A percentile compares a stretch with the other conserved stretches of the same genome.
These are phyloP conservation scores for Hibiscus tridactylites DNA, from an alignment of 345 rosid species.

Conservation along the genomic window DNA sequence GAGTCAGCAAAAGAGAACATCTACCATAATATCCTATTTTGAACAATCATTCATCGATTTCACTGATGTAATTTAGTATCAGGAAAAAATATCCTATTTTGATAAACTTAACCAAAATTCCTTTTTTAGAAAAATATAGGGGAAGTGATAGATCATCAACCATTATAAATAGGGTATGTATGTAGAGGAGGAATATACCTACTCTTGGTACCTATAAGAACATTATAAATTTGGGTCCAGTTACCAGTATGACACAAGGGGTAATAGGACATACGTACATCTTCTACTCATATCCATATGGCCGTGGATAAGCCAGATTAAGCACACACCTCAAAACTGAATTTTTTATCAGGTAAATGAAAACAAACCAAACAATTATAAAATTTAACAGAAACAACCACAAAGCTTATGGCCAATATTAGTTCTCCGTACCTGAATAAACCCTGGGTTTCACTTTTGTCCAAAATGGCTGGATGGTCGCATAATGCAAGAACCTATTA, in stretches of 20 bases:
- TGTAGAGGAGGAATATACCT: not conserved
- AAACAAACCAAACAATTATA: not conserved
- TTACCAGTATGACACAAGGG: not conserved
- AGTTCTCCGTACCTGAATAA: slow-evolving; percentile 65
- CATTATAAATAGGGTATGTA: no score
- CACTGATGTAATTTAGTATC: not conserved
- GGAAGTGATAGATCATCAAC: not conserved
- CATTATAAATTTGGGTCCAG: not conserved
- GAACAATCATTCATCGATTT: not conserved
- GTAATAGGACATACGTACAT: not conserved
- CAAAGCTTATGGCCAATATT: not conserved
- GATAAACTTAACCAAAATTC: not conserved
- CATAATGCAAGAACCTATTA: slow-evolving; percentile 87
- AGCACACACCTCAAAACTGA: not conserved
- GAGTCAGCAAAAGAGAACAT: not conserved
- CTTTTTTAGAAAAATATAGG: not conserved
- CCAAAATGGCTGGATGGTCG: slow-evolving; percentile 76
- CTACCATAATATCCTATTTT: not conserved
- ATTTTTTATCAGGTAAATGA: not conserved
- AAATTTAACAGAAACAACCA: not conserved
- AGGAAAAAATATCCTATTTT: not conserved
- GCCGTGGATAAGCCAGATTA: not conserved
- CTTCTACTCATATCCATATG: not conserved
- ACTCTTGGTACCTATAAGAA: not conserved
- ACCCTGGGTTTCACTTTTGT: slow-evolving; percentile 81